Evolutionary conservation across 2,329 filamentous ascomycete species (phyloP), one percentile per base, ranked within the genome.

Genomic region (Ophiocordyceps unilateralis): DNA sequence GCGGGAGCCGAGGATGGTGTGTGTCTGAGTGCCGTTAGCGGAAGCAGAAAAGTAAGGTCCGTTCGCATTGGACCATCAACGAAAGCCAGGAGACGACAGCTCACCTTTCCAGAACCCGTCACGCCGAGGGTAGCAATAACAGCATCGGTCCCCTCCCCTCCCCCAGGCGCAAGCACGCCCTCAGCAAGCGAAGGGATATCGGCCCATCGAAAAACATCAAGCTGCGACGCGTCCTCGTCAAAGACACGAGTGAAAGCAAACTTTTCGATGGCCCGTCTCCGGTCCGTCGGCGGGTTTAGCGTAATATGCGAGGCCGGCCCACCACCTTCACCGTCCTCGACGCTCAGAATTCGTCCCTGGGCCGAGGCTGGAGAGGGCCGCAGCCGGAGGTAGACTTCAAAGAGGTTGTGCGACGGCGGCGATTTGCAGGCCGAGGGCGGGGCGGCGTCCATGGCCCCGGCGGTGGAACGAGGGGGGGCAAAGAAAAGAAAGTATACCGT

Each of bases 231-330:
- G 53, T 82, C 71, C 56, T 96, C 88, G 52, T 93, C 83, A 52
- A 96, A 95, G 1, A 98, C 87, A 48, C 78, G 78, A 0, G 91
- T 98, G 56, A 98, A 98, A 2, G 81, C 84, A 58, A 96, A 98
- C 57, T 83, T 86, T 60, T 98, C 91, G 30, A 95, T 77, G 1
- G 88, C 87, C 39, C 88, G 77, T 51, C 89, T 84, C 44, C 89
- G 75, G 47, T 95, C 89, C 48, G 78, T 83, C 2, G 86, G 83
- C 1, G 88, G 87, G 51, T 84, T 83, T 15, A 88, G 61, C 0
- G 78, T 84, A 49, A 88, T 81, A 55, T 86, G 79, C 1, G 77
- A 83, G 0, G 81, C 69, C 24, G 54, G 58, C 47, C 58, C 50
- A 15, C 61, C 61, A 4, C 72, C 62, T 3, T 24, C 36, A 7